Evolutionary conservation across 345 rosid genomes (phyloP).

Genomic region (Lagerstroemia speciosa): DNA sequence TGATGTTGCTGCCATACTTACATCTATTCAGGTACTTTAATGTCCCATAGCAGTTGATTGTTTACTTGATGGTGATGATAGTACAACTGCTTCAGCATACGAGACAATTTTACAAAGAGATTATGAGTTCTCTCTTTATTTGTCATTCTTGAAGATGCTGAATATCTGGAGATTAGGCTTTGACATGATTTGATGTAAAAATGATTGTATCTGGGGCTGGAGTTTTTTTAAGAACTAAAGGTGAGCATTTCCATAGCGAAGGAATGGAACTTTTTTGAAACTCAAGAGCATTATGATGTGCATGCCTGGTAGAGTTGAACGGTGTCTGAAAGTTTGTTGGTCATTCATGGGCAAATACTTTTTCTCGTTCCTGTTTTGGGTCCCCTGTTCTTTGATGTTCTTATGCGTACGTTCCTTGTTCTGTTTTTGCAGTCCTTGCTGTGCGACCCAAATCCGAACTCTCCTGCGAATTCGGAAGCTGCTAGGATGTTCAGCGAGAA

Average conservation of each 20-base stretch:
- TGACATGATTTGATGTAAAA: too few species aligned
- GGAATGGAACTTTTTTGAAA: too few species aligned
- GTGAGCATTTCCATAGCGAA: too few species aligned
- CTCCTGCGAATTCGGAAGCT: slow-evolving; percentile 77
- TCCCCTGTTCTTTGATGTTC: not conserved
- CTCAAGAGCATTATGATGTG: not conserved
- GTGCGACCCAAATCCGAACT: slow-evolving; percentile 73
- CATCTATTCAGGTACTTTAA: slow-evolving; percentile 77
- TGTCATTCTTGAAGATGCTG: too few species aligned
- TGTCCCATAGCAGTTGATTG: too few species aligned
- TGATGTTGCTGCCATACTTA: slow-evolving; percentile 95
- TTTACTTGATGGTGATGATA: too few species aligned
- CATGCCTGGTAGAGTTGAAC: not conserved
- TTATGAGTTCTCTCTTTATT: too few species aligned
- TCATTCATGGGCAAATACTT: not conserved
- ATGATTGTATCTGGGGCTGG: too few species aligned
- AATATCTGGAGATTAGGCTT: too few species aligned
- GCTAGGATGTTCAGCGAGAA: slow-evolving; percentile 70
- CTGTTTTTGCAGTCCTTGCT: slow-evolving; percentile 41
- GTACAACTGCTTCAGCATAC: too few species aligned
- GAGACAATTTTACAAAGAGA: too few species aligned
- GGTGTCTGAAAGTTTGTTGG: not conserved
- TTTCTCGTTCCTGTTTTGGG: not conserved
- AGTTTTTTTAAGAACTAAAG: too few species aligned
- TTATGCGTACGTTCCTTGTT: slow-evolving; percentile 2